A percentile compares a stretch with the other conserved stretches of the same genome.
These are phyloP conservation scores for Xylariaceae sp. DNA, from an alignment of 2,329 filamentous ascomycete genomes.

Conservation along the genomic window DNA sequence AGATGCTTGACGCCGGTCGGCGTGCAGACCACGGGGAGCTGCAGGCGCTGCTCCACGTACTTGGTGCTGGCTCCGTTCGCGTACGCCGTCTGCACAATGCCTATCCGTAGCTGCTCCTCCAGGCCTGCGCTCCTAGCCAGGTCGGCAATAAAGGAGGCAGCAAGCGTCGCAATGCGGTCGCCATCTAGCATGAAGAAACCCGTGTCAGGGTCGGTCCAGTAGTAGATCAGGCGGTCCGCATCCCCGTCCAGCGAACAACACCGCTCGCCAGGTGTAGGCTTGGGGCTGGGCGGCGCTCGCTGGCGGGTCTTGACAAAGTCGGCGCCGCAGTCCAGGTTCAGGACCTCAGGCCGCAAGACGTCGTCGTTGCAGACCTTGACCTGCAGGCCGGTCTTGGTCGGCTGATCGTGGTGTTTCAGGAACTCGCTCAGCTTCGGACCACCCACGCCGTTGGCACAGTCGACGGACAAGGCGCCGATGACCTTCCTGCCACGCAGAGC, in stretches of 20 bases:
- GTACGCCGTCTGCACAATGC: constrained; percentile 94
- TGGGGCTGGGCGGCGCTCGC: constrained; percentile 75
- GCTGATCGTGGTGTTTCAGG: constrained; percentile 70
- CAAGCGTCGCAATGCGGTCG: constrained; percentile 91
- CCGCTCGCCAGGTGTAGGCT: constrained; percentile 66
- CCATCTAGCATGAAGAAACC: constrained; percentile 91
- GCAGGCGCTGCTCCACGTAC: constrained; percentile 81
- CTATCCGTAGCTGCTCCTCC: constrained; percentile 74
- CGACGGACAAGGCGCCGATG: constrained; percentile 69
- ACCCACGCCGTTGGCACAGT: constrained; percentile 95
- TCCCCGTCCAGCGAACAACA: constrained; percentile 93
- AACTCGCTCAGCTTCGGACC: constrained; percentile 84
- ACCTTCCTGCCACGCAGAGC: constrained; percentile 73
- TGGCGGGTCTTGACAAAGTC: constrained; percentile 98
- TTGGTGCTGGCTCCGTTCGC: constrained; percentile 92
- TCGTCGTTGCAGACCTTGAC: constrained; percentile 90
- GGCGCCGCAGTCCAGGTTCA: constrained; percentile 92
- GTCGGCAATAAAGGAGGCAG: constrained; percentile 88
- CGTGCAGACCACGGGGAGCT: constrained; percentile 86
- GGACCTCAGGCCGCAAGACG: constrained; percentile 76
- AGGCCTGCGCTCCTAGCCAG: constrained; percentile 75
- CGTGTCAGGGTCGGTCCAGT: constrained; percentile 75
- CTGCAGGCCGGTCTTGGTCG: constrained; percentile 62
- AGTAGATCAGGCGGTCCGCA: constrained; percentile 92
- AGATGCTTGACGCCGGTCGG: constrained; percentile 95